A percentile compares a stretch with the other conserved stretches of the same genome.
These are phyloP conservation scores for Penicillium manginii DNA, from an alignment of 495 filamentous ascomycete genomes.

Conservation along the genomic window DNA sequence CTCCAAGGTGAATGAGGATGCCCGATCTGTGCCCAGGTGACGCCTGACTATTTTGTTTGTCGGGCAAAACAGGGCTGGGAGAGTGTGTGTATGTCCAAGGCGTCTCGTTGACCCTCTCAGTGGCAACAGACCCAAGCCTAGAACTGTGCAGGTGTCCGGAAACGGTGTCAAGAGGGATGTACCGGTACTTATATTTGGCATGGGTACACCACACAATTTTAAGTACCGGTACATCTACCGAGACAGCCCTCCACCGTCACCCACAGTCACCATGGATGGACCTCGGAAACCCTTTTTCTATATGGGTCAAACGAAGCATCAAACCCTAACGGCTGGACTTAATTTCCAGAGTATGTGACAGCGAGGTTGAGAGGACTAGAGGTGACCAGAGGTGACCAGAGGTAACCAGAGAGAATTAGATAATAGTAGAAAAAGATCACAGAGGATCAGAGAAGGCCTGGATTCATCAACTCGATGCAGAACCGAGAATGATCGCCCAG, in stretches of 20 bases:
- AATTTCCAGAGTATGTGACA: no score
- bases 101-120: background rate
- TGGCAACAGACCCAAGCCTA: constrained; percentile 13
- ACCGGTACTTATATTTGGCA: constrained; percentile 6
- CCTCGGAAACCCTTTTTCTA: no score
- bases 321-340: no score
- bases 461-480: constrained; percentile 33
- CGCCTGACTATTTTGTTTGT: background rate
- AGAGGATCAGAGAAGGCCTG: background rate
- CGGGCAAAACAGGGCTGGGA: constrained; percentile 1
- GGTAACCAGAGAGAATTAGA: no score
- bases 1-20: background rate
- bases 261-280: no score
- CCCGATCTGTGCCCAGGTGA: background rate
- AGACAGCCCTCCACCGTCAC: background rate
- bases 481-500: constrained; percentile 29
- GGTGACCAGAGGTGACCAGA: no score
- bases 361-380: no score
- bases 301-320: no score
- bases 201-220: background rate
- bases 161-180: constrained; percentile 4
- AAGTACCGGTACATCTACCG: background rate
- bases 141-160: constrained; percentile 11
- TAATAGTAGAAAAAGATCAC: background rate
- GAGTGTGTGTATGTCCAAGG: no score